A percentile compares a stretch with the other conserved stretches of the same genome.
phyloP scores from a whole-genome alignment of 176 grass and related monocot species.

The Avena atlantica region DNA sequence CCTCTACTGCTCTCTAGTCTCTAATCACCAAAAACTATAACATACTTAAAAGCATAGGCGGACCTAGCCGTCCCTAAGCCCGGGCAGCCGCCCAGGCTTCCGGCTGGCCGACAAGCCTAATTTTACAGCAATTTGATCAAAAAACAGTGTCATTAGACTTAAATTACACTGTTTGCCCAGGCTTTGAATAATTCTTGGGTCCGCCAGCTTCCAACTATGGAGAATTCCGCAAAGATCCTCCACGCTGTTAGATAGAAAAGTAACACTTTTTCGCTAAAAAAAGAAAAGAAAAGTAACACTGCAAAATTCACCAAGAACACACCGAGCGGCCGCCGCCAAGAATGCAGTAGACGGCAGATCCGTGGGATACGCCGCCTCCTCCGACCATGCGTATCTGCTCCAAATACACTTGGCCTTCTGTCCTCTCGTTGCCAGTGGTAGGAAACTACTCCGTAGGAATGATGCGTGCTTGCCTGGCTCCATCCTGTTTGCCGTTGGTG shows the following conservation, averaged over 20 bases:
- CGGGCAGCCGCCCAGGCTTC: too few relatives aligned
- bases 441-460: slow-evolving; percentile 24
- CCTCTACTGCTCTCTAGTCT: neutral
- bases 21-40: slow-evolving; percentile 5
- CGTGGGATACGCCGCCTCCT: slow-evolving; percentile 13
- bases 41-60: neutral
- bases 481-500: slow-evolving; percentile 49
- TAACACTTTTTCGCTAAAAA: too few relatives aligned
- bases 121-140: too few relatives aligned
- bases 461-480: slow-evolving; percentile 57
- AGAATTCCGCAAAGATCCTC: slow-evolving; percentile 31
- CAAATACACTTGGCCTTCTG: neutral
- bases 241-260: neutral
- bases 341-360: slow-evolving; percentile 35
- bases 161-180: too few relatives aligned
- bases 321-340: slow-evolving; percentile 23
- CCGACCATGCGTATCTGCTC: neutral
- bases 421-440: slow-evolving; percentile 28
- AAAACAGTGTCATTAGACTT: too few relatives aligned
- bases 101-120: too few relatives aligned
- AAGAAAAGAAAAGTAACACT: neutral
- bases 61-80: too few relatives aligned
- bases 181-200: too few relatives aligned
- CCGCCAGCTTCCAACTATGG: neutral
- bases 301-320: slow-evolving; percentile 35